Evolutionary conservation across 2,329 filamentous ascomycete genomes (phyloP).

Genomic region (Cercospora zeina): DNA sequence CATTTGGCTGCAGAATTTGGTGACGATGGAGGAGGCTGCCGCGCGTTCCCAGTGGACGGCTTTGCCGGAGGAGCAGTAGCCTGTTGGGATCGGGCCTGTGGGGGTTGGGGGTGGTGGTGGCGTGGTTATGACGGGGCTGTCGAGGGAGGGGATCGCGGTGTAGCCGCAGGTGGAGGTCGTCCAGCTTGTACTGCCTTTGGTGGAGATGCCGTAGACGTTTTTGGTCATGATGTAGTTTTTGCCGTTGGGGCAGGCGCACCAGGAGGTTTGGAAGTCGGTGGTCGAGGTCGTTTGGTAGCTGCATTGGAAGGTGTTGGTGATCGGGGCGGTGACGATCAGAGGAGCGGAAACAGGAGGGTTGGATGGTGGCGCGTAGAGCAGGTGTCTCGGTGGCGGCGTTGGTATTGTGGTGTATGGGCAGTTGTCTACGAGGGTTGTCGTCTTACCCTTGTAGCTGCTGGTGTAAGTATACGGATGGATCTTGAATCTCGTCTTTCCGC

Average conservation of each 20-base stretch:
- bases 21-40: background rate
- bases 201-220: background rate
- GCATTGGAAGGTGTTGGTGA: background rate
- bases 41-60: conserved; percentile 5
- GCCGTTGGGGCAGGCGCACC: background rate
- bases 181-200: background rate
- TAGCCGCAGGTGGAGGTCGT: background rate
- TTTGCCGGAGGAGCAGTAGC: background rate
- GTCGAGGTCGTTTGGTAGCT: background rate
- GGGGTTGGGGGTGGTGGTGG: background rate
- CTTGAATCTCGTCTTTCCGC: background rate
- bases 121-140: background rate
- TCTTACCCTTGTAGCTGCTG: background rate
- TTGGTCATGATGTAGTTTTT: background rate
- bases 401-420: background rate
- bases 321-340: background rate
- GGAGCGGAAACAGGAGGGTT: background rate
- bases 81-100: background rate
- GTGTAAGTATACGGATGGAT: background rate
- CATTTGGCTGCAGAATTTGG: conserved; percentile 10
- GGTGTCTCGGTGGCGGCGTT: background rate
- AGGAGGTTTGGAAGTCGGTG: background rate
- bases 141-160: background rate
- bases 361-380: background rate
- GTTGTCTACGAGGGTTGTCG: background rate